Evolutionary conservation across 2,329 filamentous ascomycete species (phyloP), one percentile per base, ranked within the genome.

Genomic region (Penicillium vulpinum): DNA sequence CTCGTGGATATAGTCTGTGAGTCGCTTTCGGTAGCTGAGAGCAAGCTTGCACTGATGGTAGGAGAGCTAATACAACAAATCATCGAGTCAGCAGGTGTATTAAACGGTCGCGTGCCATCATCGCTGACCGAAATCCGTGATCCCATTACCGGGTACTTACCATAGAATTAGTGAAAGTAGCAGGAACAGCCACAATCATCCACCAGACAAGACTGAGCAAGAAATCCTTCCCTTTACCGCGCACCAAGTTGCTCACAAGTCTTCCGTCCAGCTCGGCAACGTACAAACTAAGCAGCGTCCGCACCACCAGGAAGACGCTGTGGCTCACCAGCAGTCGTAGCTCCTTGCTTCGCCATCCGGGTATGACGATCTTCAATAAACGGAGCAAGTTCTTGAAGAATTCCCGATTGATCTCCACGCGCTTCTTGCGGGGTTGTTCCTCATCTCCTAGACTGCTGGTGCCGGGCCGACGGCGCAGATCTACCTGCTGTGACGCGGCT

Each of bases 131-230:
- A n/a, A 10, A 29, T 22, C 26, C 31, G 7, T 4, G 15, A 4
- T 31, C 10, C 29, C 8, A 24, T 40, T 38, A 36, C 22, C 33
- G 45, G 13, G 10, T 18, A 73, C 85, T 75, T 75, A 94, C 90
- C 94, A 99, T 99, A 0, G 92, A 97, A 75, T 99, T 99, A 39
- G 94, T 99, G 73, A 97, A 97, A 0, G 94, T 97, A 1, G 94
- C 94, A 10, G 94, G 94, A 16, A 99, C 83, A 26, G 94, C 93
- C 63, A 99, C 94, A 54, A 93, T 74, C 94, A 99, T 99, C 94
- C 94, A 99, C 92, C 93, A 97, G 6, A 95, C 85, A 66, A 99
- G 87, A 0, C 91, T 87, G 65, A 88, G 87, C 67, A 97, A 71
- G 65, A 99, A 99, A 63, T 96, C 92, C 74, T 86, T 90, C 16